phyloP scores from a whole-genome alignment of 495 filamentous ascomycete species.

The Gamarada debralockiae region DNA sequence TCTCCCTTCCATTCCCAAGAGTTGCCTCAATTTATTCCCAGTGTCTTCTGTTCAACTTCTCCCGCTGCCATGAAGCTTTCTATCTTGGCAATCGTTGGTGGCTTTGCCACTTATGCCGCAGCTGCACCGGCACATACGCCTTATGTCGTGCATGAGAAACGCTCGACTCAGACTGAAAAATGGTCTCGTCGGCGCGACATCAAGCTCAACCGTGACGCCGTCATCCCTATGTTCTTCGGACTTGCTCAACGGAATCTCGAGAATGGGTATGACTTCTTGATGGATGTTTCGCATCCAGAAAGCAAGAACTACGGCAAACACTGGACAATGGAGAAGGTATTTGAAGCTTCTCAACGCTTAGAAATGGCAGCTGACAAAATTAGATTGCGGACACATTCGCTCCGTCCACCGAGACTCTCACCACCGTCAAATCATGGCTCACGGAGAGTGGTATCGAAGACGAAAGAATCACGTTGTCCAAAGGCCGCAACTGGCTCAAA shows the following conservation, averaged over 20 bases:
- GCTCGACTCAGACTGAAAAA: constrained; percentile 6
- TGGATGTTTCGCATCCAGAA: constrained; percentile 34
- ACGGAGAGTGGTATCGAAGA: constrained; percentile 7
- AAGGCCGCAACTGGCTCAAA: constrained; percentile 7
- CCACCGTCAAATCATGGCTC: constrained; percentile 15
- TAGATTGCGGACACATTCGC: constrained; percentile 14
- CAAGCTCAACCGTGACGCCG: constrained; percentile 2
- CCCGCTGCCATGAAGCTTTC: constrained; percentile 18
- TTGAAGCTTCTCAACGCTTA: background rate
- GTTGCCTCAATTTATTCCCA: background rate
- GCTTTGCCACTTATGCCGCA: constrained; percentile 3
- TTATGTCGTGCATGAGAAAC: constrained; percentile 24
- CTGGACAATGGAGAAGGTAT: constrained; percentile 15
- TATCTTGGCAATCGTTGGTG: constrained; percentile 9
- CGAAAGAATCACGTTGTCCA: constrained; percentile 3
- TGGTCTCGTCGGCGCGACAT: constrained; percentile 13
- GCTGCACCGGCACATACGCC: constrained; percentile 17
- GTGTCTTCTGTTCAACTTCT: background rate
- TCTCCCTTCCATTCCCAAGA: background rate
- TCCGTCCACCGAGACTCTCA: constrained; percentile 1
- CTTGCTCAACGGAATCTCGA: constrained; percentile 47
- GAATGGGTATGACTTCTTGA: constrained; percentile 43
- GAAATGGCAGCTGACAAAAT: background rate
- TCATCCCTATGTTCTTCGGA: constrained; percentile 45
- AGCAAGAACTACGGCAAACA: constrained; percentile 16